Evolutionary conservation across 345 rosid species (phyloP).

Genomic region (Acer saccharum): DNA sequence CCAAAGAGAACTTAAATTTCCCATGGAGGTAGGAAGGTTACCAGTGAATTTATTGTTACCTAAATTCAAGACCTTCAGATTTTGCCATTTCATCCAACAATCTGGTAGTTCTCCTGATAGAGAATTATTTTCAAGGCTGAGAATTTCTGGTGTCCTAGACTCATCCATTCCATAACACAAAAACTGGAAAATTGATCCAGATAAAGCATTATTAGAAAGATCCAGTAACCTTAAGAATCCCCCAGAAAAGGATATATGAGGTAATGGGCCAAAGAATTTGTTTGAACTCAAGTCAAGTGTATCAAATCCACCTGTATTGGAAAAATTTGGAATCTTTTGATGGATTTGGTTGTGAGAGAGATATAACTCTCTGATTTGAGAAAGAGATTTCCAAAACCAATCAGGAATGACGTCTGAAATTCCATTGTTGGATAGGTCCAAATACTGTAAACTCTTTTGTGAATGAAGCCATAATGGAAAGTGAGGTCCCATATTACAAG

Average conservation of each 20-base stretch:
- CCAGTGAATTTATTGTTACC: slow-evolving; percentile 21
- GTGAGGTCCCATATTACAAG: neutral
- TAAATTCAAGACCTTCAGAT: slow-evolving; percentile 12
- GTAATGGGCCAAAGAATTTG: no score
- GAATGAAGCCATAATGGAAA: neutral
- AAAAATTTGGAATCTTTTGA: no score
- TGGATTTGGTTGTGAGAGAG: no score
- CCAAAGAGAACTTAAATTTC: slow-evolving; percentile 6
- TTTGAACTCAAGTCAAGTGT: no score
- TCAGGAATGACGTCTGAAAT: no score
- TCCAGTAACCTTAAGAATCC: neutral
- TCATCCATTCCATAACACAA: neutral
- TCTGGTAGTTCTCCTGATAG: neutral
- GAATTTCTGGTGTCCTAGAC: neutral
- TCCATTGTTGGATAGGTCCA: no score
- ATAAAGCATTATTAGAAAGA: neutral
- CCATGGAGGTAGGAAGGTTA: slow-evolving; percentile 26
- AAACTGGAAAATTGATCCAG: neutral
- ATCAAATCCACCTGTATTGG: no score
- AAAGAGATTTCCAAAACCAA: no score
- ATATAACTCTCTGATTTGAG: no score
- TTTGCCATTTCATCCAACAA: slow-evolving; percentile 6
- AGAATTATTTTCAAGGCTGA: neutral
- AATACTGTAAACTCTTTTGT: neutral
- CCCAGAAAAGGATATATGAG: no score